These are phyloP conservation scores for Elsinoe fawcettii DNA, from an alignment of 2,329 filamentous ascomycete species.

Conservation along the genomic window DNA sequence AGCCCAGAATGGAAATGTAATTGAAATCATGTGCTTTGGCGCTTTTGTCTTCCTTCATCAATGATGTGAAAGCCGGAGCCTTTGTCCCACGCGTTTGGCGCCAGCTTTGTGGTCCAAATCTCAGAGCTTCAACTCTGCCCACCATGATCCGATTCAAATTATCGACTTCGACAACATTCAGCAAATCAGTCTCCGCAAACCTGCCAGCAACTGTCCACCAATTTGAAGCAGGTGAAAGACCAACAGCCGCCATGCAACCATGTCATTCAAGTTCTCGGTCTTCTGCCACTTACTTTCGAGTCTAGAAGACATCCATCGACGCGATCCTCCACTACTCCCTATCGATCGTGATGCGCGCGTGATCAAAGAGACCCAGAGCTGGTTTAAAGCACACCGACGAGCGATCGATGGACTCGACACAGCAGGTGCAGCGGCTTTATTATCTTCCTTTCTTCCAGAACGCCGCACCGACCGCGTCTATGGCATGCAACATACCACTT, in stretches of 20 bases:
- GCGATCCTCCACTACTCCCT: conserved; percentile 35
- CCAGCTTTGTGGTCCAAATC: not conserved
- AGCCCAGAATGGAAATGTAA: not conserved
- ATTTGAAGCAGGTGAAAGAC: not conserved
- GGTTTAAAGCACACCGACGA: conserved; percentile 60
- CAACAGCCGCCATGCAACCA: conserved; percentile 25
- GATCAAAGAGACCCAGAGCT: conserved; percentile 45
- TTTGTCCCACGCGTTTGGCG: conserved; percentile 3
- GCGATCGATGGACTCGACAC: conserved; percentile 51
- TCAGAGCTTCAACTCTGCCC: not conserved
- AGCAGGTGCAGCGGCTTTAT: conserved; percentile 51
- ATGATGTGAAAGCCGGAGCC: not conserved
- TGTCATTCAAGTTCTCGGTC: conserved; percentile 61
- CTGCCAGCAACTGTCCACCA: conserved; percentile 43
- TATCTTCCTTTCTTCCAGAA: conserved; percentile 71
- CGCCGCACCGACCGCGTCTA: conserved; percentile 72
- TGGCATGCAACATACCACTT: conserved; percentile 51
- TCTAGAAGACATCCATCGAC: conserved; percentile 46
- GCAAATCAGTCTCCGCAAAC: not conserved
- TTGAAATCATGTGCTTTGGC: conserved; percentile 12
- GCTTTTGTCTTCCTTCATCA: not conserved
- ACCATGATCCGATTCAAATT: not conserved
- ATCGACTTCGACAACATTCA: not conserved
- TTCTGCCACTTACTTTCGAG: conserved; percentile 67
- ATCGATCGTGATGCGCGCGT: conserved; percentile 25